These are phyloP conservation scores for Lecanicillium sp. DNA, from an alignment of 2,329 filamentous ascomycete species.

Conservation along the genomic window DNA sequence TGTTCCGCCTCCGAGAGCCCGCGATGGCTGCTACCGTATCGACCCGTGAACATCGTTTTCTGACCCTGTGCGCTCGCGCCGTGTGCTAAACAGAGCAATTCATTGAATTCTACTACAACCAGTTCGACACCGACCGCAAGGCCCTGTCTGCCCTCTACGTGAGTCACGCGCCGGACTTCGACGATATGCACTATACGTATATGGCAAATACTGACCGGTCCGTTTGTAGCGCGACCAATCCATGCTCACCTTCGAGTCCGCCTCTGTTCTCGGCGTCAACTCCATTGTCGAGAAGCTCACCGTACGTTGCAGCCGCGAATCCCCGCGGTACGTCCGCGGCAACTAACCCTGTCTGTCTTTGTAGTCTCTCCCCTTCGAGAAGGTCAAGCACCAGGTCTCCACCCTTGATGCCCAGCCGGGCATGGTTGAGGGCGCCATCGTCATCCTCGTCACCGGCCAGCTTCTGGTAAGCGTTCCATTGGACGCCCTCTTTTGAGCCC, in stretches of 20 bases:
- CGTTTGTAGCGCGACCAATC: constrained; percentile 64
- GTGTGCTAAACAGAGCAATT: constrained; percentile 62
- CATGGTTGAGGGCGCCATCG: constrained; percentile 54
- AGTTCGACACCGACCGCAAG: constrained; percentile 68
- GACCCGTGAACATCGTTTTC: neutral
- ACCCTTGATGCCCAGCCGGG: constrained; percentile 82
- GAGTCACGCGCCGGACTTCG: constrained; percentile 33
- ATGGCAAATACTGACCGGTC: constrained; percentile 10
- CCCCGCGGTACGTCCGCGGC: neutral
- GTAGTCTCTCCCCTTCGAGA: constrained; percentile 70
- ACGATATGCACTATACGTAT: no score
- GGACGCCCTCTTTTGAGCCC: no score
- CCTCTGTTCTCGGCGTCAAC: constrained; percentile 53
- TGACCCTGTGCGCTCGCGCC: constrained; percentile 2
- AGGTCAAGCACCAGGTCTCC: constrained; percentile 69
- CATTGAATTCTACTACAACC: constrained; percentile 82
- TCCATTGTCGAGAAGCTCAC: constrained; percentile 73
- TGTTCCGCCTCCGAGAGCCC: constrained; percentile 9
- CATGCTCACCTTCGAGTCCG: constrained; percentile 87
- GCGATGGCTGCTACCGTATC: neutral
- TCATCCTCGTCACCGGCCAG: constrained; percentile 83
- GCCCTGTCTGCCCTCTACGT: constrained; percentile 71
- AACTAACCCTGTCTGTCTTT: neutral
- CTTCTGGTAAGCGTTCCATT: constrained; percentile 70
- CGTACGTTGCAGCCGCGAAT: constrained; percentile 41